phyloP scores from a whole-genome alignment of 2,329 filamentous ascomycete genomes.

The Rutstroemia sydowiana region DNA sequence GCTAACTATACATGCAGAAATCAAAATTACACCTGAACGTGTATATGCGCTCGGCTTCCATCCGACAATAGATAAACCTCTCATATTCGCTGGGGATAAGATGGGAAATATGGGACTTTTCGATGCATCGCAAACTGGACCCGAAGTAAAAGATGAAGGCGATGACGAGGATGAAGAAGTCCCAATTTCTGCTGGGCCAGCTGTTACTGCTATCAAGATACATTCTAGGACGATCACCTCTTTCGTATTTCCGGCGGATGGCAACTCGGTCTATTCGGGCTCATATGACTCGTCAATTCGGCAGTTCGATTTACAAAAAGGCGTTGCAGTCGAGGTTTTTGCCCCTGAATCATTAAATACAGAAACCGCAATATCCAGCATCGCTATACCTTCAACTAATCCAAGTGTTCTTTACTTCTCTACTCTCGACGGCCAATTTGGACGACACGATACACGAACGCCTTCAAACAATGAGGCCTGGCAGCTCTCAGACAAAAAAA shows the following conservation, averaged over 20 bases:
- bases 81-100: constrained; percentile 93
- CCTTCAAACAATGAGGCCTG: constrained; percentile 57
- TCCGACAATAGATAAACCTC: constrained; percentile 73
- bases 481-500: constrained; percentile 82
- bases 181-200: constrained; percentile 57
- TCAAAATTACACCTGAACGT: constrained; percentile 84
- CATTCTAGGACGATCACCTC: constrained; percentile 84
- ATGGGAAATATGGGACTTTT: constrained; percentile 85
- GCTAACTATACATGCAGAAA: constrained; percentile 46
- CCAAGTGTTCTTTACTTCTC: constrained; percentile 78
- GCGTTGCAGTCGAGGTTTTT: constrained; percentile 73
- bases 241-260: constrained; percentile 68
- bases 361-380: constrained; percentile 73
- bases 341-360: constrained; percentile 61
- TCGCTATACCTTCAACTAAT: constrained; percentile 68
- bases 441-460: constrained; percentile 70
- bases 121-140: constrained; percentile 67
- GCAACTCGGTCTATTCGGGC: constrained; percentile 70
- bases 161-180: constrained; percentile 63
- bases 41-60: constrained; percentile 87
- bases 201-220: constrained; percentile 84
- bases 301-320: constrained; percentile 75
- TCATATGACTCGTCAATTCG: constrained; percentile 93
- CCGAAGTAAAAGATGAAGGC: constrained; percentile 46
- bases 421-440: constrained; percentile 73